Base-by-base conservation (phyloP, 768 basidiomycete species). In the Agaricus subrufescens region DNA sequence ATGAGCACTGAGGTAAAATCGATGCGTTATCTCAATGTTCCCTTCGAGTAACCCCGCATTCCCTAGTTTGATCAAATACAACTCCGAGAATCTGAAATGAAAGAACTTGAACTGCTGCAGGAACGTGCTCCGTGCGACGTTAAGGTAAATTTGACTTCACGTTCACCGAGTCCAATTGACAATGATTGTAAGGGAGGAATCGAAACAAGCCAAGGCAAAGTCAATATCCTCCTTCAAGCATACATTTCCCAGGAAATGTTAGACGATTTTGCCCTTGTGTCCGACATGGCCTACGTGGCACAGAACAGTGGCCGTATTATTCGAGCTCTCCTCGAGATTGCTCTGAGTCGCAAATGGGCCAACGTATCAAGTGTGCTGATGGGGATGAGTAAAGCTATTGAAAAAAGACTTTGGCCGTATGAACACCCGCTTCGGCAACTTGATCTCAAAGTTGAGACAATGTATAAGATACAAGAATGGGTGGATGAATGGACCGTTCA, bases 291-390 rank as follows among this genome's bases (percentile, higher is more conserved):
- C 1, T 99, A 96, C 66, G 92, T 86, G 42, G 91, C 94, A 25
- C 95, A 98, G 66, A 99, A 98, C 64, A 91, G 87, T 14, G 94
- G 89, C 15, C 89, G 97, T 58, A 98, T 99, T 61, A 79, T 92
- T 52, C 85, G 97, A n/a, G 92, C 94, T 43, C 76, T 99, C 1
- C 81, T 98, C 14, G 97, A 99, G 67, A 96, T 98, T 30, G 93
- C 91, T 0, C 82, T 98, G 63, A 93, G 92, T 67, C 83, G 82
- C 60, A 94, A 94, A 68, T 98, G 91, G 91, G 94, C 95, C 2
- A 84, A 78, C 61, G 86, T 85, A 40, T 83, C 89, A 10, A 76
- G 80, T 2, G 87, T 89, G 10, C 80, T 98, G 25, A 85, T 94
- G 79, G 86, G 86, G 3, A 81, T 99, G 71, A 92, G 93, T 75